Base-by-base conservation (phyloP, 2,329 filamentous ascomycete species). In the Colletotrichum truncatum region DNA sequence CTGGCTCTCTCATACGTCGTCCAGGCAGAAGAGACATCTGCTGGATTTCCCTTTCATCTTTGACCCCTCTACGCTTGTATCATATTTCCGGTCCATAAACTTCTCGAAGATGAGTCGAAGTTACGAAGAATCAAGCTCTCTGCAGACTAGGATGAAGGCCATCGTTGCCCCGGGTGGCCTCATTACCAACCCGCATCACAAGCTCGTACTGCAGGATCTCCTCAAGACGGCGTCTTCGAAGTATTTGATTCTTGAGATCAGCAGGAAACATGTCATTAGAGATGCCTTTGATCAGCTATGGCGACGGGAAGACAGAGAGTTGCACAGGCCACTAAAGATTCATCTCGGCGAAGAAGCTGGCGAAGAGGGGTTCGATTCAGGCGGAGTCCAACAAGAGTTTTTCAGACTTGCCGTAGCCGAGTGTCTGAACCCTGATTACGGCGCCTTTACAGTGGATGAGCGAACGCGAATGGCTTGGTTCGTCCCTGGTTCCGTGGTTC, bases 361-460 rank as follows among this genome's bases (percentile, higher is more conserved):
- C 28, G 96, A 98, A 76, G 90, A 97, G 75, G 96, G 96, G 0
- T 88, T 97, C 32, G 96, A 99, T 76, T 93, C 95, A 51, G 96
- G 96, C 43, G 96, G 96, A 68, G 94, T 99, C 1, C 95, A 98
- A 71, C 94, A 97, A 75, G 96, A 99, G 69, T 98, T 97, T 75
- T 98, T 99, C 80, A 89, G 93, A 14, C 80, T 98, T 26, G 89
- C 93, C 16, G 89, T 98, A 70, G 88, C 88, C 1, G 91, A 97
- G 73, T 92, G 92, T 4, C 85, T 98, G 46, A 85, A 93, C 70
- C 91, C 93, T 4, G 85, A 89, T 43, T 93, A 92, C 72, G 94
- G 91, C 1, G 88, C 92, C 57, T 98, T 98, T 75, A 91, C 89
- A 0, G 86, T 93, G 30, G 94, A 98, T 70, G 78, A 87, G 1